Evolutionary conservation across 2,329 filamentous ascomycete species (phyloP).

Genomic region (Colletotrichum higginsianum): DNA sequence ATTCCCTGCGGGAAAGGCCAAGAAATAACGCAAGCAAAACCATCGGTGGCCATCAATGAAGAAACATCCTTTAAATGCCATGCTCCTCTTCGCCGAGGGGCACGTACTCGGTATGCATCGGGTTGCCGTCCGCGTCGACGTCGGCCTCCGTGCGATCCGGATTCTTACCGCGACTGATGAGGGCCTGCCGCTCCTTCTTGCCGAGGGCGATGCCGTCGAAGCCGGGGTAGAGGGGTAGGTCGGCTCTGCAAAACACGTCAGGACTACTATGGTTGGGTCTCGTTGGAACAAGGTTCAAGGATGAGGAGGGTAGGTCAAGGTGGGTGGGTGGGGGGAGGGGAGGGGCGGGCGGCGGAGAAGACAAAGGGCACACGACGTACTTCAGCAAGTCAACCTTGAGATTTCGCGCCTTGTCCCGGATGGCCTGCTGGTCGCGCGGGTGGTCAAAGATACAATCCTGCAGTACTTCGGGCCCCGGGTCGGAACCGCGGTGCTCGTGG

Average conservation of each 20-base stretch:
- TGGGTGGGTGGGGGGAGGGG: neutral
- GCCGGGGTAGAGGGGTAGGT: constrained; percentile 59
- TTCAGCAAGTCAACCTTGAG: constrained; percentile 68
- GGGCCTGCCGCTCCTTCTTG: constrained; percentile 62
- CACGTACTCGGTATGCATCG: constrained; percentile 54
- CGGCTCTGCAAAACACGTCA: constrained; percentile 46
- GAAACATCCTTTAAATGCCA: no score
- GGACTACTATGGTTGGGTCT: constrained; percentile 43
- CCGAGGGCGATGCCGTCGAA: constrained; percentile 67
- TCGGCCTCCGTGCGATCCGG: constrained; percentile 64
- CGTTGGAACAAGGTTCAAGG: no score
- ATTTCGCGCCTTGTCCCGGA: constrained; percentile 72
- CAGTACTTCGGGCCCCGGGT: constrained; percentile 37
- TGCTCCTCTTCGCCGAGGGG: neutral
- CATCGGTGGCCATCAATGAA: no score
- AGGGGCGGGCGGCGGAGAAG: neutral
- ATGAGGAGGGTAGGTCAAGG: no score
- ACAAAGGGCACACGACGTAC: constrained; percentile 46
- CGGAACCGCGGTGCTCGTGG: constrained; percentile 29
- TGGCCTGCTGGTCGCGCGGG: constrained; percentile 67
- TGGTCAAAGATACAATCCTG: constrained; percentile 56
- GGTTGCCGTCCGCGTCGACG: constrained; percentile 55
- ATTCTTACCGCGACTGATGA: constrained; percentile 63
- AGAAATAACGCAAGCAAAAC: no score
- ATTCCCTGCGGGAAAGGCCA: no score